Evolutionary conservation across 441 rosid genomes (phyloP).

Genomic region (Populus hybrid): DNA sequence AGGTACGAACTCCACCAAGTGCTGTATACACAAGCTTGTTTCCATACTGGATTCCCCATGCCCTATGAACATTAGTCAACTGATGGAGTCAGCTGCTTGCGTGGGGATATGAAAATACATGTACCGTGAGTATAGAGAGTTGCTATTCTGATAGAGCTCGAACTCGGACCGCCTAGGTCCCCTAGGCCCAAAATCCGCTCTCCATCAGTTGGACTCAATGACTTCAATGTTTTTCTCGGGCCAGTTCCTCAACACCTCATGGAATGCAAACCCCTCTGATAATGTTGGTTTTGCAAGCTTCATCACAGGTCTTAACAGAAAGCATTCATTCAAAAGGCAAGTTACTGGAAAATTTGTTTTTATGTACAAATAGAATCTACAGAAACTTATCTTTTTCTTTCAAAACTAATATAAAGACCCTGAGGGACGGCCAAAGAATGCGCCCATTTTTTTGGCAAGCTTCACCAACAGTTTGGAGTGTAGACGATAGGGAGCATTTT

Average conservation of each 20-base stretch:
- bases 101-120: neutral
- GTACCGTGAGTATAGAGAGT: neutral
- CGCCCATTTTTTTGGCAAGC: constrained; percentile 86
- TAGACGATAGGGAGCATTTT: constrained; percentile 83
- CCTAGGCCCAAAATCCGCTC: constrained; percentile 90
- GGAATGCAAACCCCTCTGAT: constrained; percentile 20
- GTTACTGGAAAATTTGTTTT: neutral
- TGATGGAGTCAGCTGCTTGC: neutral
- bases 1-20: constrained; percentile 84
- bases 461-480: constrained; percentile 92
- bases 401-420: constrained; percentile 79
- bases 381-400: constrained; percentile 62
- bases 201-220: constrained; percentile 91
- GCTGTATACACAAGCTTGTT: constrained; percentile 87
- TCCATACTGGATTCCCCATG: constrained; percentile 96
- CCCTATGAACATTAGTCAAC: constrained; percentile 44
- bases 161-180: constrained; percentile 97
- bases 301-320: constrained; percentile 6
- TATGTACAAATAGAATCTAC: neutral
- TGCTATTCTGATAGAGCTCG: neutral
- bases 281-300: constrained; percentile 6
- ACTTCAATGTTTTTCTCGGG: constrained; percentile 79
- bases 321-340: constrained; percentile 3
- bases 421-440: constrained; percentile 81
- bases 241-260: constrained; percentile 86